These are phyloP conservation scores for Penicillium coprophilum DNA, from an alignment of 495 filamentous ascomycete genomes.

Conservation along the genomic window DNA sequence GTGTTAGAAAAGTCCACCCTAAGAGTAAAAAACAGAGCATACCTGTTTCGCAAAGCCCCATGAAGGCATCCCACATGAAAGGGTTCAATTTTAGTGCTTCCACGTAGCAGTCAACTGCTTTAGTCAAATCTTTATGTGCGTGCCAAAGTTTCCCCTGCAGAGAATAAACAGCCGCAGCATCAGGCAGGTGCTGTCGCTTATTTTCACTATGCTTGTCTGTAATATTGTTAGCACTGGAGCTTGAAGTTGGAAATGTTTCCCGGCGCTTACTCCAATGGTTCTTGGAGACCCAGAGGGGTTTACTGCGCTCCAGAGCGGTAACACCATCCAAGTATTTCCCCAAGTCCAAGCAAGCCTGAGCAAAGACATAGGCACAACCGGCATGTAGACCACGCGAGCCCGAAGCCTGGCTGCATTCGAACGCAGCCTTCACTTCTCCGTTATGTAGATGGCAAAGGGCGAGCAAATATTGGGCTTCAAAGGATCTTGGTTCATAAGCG, in stretches of 20 bases:
- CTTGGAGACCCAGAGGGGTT: conserved; percentile 66
- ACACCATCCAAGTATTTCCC: conserved; percentile 78
- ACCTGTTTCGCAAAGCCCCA: conserved; percentile 72
- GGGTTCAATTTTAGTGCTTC: conserved; percentile 87
- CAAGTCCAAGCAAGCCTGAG: conserved; percentile 79
- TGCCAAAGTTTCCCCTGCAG: conserved; percentile 85
- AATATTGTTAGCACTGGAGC: conserved; percentile 1
- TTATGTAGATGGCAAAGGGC: conserved; percentile 80
- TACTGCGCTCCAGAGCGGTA: conserved; percentile 72
- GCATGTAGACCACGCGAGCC: conserved; percentile 69
- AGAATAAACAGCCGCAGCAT: conserved; percentile 77
- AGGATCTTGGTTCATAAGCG: conserved; percentile 74
- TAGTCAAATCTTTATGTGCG: conserved; percentile 73
- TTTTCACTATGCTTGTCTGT: conserved; percentile 69
- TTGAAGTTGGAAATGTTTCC: conserved; percentile 3
- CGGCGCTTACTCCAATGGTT: conserved; percentile 64
- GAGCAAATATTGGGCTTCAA: conserved; percentile 79
- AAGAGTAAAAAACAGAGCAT: conserved; percentile 23
- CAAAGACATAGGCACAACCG: conserved; percentile 89
- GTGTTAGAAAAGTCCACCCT: conserved; percentile 24
- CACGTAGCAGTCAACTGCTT: conserved; percentile 79
- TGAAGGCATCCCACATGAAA: conserved; percentile 98
- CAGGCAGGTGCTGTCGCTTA: conserved; percentile 66
- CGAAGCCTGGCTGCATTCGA: conserved; percentile 64
- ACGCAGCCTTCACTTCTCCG: conserved; percentile 72